Evolutionary conservation across 2,329 filamentous ascomycete genomes (phyloP).

Genomic region (Apiospora rasikravindrae): DNA sequence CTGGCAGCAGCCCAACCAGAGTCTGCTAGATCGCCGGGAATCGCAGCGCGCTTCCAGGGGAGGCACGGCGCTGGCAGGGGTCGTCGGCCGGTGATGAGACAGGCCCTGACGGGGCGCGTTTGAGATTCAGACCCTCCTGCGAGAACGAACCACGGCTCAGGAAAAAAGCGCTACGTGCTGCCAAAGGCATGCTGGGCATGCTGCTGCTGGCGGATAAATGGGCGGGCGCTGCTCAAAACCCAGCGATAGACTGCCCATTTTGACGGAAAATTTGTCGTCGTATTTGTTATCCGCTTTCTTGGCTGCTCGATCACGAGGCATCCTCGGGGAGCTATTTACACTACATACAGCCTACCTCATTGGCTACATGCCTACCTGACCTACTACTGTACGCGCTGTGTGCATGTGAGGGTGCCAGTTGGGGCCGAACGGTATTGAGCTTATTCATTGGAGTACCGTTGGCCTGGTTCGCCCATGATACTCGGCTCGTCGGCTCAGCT

Average conservation of each 20-base stretch:
- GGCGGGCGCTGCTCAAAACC: background rate
- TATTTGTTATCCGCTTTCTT: background rate
- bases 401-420: too few relatives aligned
- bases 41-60: background rate
- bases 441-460: conserved; percentile 11
- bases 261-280: background rate
- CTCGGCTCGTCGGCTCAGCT: background rate
- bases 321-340: background rate
- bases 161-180: background rate
- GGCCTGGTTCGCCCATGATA: background rate
- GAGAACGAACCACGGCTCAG: background rate
- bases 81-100: conserved; percentile 28
- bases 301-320: background rate
- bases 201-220: background rate
- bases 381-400: too few relatives aligned
- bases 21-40: conserved; percentile 25
- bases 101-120: conserved; percentile 35
- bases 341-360: background rate
- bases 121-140: conserved; percentile 26
- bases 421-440: background rate
- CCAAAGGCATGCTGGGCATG: background rate
- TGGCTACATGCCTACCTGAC: too few relatives aligned
- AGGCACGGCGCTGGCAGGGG: background rate
- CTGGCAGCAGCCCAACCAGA: conserved; percentile 24
- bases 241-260: background rate